Evolutionary conservation across 495 filamentous ascomycete genomes (phyloP).

Genomic region (Trichoderma orchidacearum): DNA sequence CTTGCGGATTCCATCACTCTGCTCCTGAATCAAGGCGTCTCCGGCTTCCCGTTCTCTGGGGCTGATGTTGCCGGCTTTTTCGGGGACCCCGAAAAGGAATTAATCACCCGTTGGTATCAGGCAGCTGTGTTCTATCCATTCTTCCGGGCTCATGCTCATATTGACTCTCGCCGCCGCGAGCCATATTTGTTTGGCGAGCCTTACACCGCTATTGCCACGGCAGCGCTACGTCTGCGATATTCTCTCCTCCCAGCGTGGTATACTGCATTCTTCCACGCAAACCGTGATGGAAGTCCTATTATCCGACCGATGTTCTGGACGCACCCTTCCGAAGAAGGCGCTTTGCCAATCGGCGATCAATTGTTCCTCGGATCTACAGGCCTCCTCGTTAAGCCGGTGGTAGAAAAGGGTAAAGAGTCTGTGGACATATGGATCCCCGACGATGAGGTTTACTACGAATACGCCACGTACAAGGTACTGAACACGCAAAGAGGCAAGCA

Average conservation of each 20-base stretch:
- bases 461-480: conserved; percentile 71
- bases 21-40: conserved; percentile 81
- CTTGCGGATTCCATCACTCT: conserved; percentile 77
- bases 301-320: conserved; percentile 83
- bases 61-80: conserved; percentile 98
- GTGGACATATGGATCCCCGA: conserved; percentile 79
- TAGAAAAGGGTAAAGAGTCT: conserved; percentile 55
- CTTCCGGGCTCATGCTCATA: conserved; percentile 96
- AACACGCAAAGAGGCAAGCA: conserved; percentile 49
- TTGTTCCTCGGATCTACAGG: conserved; percentile 81
- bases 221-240: conserved; percentile 80
- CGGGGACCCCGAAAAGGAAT: conserved; percentile 83
- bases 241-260: conserved; percentile 90
- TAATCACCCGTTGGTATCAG: conserved; percentile 92
- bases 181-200: conserved; percentile 81
- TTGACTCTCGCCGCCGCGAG: conserved; percentile 86
- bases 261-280: conserved; percentile 86
- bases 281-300: conserved; percentile 70
- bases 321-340: conserved; percentile 73
- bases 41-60: conserved; percentile 86
- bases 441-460: conserved; percentile 81
- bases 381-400: conserved; percentile 77
- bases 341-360: conserved; percentile 83
- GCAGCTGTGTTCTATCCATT: conserved; percentile 96
- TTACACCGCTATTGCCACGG: conserved; percentile 71